Percentiles rank a stretch among this genome's conserved stretches.
phyloP scores from a whole-genome alignment of 495 filamentous ascomycete species.

The Trichoderma orchidacearum region DNA sequence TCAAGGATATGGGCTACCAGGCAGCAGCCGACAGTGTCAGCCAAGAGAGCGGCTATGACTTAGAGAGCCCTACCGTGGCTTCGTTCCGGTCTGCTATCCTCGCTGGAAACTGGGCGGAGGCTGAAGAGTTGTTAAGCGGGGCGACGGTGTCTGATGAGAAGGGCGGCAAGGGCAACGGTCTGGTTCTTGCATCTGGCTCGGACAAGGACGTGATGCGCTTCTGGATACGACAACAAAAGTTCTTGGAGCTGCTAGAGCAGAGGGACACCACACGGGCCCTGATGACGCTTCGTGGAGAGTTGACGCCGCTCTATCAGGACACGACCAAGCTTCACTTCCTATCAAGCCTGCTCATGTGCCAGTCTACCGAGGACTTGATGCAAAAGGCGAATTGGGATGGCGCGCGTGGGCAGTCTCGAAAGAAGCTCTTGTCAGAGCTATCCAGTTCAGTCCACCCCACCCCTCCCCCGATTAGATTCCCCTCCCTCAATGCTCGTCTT shows the following conservation, averaged over 20 bases:
- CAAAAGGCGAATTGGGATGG: conserved; percentile 82
- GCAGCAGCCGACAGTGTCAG: conserved; percentile 58
- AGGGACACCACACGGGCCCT: conserved; percentile 61
- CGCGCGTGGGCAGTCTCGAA: conserved; percentile 62
- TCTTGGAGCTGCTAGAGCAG: conserved; percentile 75
- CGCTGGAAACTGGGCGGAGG: conserved; percentile 69
- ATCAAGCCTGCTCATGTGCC: conserved; percentile 85
- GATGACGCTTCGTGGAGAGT: conserved; percentile 68
- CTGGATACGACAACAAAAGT: conserved; percentile 84
- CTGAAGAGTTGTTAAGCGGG: conserved; percentile 67
- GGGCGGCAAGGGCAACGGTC: conserved; percentile 25
- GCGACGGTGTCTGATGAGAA: conserved; percentile 33
- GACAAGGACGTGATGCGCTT: conserved; percentile 43
- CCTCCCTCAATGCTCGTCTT: neutral
- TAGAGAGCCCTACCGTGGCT: conserved; percentile 76
- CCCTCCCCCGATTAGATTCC: neutral
- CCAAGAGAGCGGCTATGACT: conserved; percentile 73
- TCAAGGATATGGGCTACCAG: conserved; percentile 77
- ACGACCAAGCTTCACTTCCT: conserved; percentile 62
- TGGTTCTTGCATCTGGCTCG: conserved; percentile 30
- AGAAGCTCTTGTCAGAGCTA: conserved; percentile 61
- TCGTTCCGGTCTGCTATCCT: conserved; percentile 73
- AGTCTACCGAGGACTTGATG: conserved; percentile 62
- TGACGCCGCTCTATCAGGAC: conserved; percentile 78
- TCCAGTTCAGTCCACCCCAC: conserved; percentile 43